A percentile compares a stretch with the other conserved stretches of the same genome.
phyloP scores from a whole-genome alignment of 495 filamentous ascomycete species.

The Penicillium paradoxum region DNA sequence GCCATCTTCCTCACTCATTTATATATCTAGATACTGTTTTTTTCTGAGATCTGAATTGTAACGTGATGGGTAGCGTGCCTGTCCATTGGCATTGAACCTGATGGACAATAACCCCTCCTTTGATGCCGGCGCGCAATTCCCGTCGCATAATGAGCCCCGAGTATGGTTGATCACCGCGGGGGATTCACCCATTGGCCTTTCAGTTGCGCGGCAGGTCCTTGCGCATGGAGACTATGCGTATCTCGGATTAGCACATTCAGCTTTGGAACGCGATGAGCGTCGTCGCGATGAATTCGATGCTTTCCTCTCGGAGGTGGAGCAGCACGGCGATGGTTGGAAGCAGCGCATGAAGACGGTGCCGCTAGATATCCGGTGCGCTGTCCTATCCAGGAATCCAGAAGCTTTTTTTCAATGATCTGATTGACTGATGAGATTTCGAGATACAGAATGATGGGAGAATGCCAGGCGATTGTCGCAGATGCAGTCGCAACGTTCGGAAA shows the following conservation, averaged over 20 bases:
- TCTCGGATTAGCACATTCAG: constrained; percentile 61
- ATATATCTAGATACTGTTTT: background rate
- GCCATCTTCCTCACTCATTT: background rate
- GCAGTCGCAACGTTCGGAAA: constrained; percentile 76
- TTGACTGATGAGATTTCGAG: constrained; percentile 10
- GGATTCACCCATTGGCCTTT: constrained; percentile 71
- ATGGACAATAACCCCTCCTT: constrained; percentile 39
- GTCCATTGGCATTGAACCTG: constrained; percentile 21
- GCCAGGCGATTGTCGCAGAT: constrained; percentile 82
- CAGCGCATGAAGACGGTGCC: constrained; percentile 40
- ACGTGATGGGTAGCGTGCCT: constrained; percentile 31
- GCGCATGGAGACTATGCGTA: constrained; percentile 83
- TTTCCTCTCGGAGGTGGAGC: constrained; percentile 63
- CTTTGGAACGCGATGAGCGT: constrained; percentile 39
- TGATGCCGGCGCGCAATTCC: constrained; percentile 50
- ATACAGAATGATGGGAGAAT: constrained; percentile 45
- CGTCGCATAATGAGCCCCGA: constrained; percentile 53
- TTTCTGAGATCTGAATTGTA: background rate
- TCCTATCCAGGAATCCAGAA: background rate
- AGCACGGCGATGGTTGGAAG: constrained; percentile 43
- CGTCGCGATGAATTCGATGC: constrained; percentile 48
- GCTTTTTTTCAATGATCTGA: background rate
- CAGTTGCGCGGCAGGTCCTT: constrained; percentile 68
- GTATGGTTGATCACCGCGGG: constrained; percentile 89
- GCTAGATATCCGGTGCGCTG: constrained; percentile 49